Base-by-base conservation (phyloP, 2,329 filamentous ascomycete species). In the Alternaria novae-zelandiae region DNA sequence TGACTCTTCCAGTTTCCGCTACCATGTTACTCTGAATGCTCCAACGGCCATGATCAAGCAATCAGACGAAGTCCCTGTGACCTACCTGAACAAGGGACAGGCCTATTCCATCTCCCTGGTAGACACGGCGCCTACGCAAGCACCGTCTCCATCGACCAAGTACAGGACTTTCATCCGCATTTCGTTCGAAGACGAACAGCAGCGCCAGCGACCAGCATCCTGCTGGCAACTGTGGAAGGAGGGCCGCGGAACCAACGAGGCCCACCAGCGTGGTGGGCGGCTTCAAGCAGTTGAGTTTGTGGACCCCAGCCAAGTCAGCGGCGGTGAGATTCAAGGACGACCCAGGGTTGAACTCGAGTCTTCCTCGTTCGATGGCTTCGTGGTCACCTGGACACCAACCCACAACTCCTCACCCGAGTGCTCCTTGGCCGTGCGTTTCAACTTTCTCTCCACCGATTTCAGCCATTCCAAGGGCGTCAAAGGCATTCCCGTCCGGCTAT, bases 401-500 rank as follows among this genome's bases (percentile, higher is more conserved):
- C 80, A 87, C 45, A 90, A 89, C 53, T 89, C 90, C 0, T 81
- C 83, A 0, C 84, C 91, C 4, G 94, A 97, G 72, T 96, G 94
- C 78, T 92, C 89, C 53, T 89, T 99, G 59, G 91, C 94, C 9
- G 93, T 98, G 12, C 92, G 96, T 49, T 99, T 98, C 85, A 99
- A 99, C 82, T 99, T 99, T 77, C 85, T 99, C 0, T 99, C 96
- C 0, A 99, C 96, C 9, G 96, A 99, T 78, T 99, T 98, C 78
- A 98, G 95, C 79, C 96, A 98, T 77, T 98, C 96, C 10, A 99
- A 99, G 77, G 96, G 96, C 49, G 96, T 99, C 53, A 99, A 98
- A 81, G 96, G 96, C 36, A 97, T 98, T 68, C 95, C 96, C 0
- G 94, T 99, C 5, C 86, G 96, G 59, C 86, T 98, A 0, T 98